Conservation (phyloP, 2,329 filamentous ascomycete species). For the Alternaria atra region DNA sequence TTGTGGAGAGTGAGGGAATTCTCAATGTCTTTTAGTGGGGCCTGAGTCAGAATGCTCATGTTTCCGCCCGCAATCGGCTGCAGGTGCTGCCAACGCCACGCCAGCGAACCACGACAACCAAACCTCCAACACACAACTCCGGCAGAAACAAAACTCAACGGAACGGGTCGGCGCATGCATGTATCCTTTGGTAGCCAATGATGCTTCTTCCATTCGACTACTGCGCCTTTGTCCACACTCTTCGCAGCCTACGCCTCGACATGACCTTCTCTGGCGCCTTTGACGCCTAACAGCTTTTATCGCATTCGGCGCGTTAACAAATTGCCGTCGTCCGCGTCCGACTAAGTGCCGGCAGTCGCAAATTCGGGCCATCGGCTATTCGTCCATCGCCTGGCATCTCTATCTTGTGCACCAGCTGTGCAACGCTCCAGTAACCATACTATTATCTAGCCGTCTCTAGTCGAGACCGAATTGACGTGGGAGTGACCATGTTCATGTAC, state of each 20-base stretch:
- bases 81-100: conserved; percentile 4
- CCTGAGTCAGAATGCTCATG: conserved; percentile 23
- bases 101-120: conserved; percentile 8
- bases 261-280: neutral
- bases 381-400: neutral
- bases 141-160: conserved; percentile 3
- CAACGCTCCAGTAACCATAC: neutral
- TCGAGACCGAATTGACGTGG: neutral
- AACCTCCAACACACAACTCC: neutral
- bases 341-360: neutral
- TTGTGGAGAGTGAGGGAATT: conserved; percentile 19
- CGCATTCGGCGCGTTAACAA: conserved; percentile 4
- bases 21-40: conserved; percentile 19
- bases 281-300: conserved; percentile 10
- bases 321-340: neutral
- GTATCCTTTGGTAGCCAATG: neutral
- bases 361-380: neutral
- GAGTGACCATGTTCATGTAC: neutral
- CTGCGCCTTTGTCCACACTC: neutral
- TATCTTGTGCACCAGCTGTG: neutral
- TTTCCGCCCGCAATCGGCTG: conserved; percentile 17
- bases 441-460: neutral
- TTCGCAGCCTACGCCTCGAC: neutral
- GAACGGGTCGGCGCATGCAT: conserved; percentile 8
- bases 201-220: neutral